These are phyloP conservation scores for Calendula officinalis DNA, from an alignment of 129 eudicot genomes.

Conservation along the genomic window DNA sequence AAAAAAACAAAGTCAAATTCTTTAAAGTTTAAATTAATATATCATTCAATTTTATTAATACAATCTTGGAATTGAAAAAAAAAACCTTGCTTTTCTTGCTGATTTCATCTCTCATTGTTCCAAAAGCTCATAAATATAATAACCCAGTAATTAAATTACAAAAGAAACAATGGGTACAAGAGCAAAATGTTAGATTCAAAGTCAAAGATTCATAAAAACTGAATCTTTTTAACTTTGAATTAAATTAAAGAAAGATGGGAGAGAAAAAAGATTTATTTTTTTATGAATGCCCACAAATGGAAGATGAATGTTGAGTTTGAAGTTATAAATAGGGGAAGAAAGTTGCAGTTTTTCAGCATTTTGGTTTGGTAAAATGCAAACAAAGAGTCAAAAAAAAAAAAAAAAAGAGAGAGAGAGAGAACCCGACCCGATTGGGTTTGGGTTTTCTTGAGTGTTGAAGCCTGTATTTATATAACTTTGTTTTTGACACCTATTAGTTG, in stretches of 20 bases:
- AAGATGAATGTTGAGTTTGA: conserved; percentile 27
- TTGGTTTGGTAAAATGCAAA: conserved; percentile 34
- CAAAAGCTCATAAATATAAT: conserved; percentile 43
- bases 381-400: conserved; percentile 36
- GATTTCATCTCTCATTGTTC: conserved; percentile 74
- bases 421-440: conserved; percentile 15
- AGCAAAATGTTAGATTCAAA: conserved; percentile 5
- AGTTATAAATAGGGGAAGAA: conserved; percentile 39
- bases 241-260: conserved; percentile 6
- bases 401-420: too few species aligned
- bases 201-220: conserved; percentile 24
- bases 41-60: background rate
- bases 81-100: conserved; percentile 89
- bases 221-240: conserved; percentile 13
- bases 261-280: conserved; percentile 23
- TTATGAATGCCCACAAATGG: conserved; percentile 18
- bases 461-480: conserved; percentile 22
- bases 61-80: conserved; percentile 21
- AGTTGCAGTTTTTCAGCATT: conserved; percentile 42
- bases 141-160: conserved; percentile 23
- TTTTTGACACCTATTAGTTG: conserved; percentile 18
- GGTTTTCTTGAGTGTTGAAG: conserved; percentile 32
- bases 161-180: conserved; percentile 21
- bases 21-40: conserved; percentile 2
- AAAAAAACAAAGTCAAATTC: conserved; percentile 27